Percentiles rank a stretch among this genome's conserved stretches.
These are phyloP conservation scores for Simplicillium sp. DNA, from an alignment of 2,329 filamentous ascomycete genomes.

Conservation along the genomic window DNA sequence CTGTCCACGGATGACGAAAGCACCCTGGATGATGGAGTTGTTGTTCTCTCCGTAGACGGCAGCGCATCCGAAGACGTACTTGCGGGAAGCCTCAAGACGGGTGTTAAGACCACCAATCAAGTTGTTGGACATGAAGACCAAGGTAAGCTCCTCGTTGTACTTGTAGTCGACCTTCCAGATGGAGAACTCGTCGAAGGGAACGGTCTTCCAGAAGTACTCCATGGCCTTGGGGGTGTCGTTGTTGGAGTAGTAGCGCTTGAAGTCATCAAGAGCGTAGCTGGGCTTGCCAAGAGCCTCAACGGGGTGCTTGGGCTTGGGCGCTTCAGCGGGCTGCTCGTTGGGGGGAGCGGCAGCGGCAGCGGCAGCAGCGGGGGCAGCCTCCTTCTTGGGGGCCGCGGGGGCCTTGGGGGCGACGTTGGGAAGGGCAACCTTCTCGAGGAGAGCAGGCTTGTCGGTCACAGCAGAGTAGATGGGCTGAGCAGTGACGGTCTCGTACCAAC, in stretches of 20 bases:
- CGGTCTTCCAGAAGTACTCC: constrained; percentile 98
- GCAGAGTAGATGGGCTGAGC: constrained; percentile 87
- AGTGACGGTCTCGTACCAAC: constrained; percentile 91
- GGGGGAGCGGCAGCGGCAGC: constrained; percentile 23
- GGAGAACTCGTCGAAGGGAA: constrained; percentile 90
- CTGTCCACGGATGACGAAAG: constrained; percentile 89
- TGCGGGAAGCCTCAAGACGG: constrained; percentile 94
- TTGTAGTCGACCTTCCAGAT: constrained; percentile 94
- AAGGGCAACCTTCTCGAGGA: constrained; percentile 75
- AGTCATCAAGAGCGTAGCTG: constrained; percentile 82
- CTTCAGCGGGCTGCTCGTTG: constrained; percentile 29
- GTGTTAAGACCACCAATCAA: constrained; percentile 96
- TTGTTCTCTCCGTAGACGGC: constrained; percentile 87
- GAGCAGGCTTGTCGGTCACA: constrained; percentile 63
- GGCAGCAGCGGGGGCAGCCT: constrained; percentile 35
- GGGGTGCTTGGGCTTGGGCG: constrained; percentile 93
- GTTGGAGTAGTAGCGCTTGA: constrained; percentile 99
- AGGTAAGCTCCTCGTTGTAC: constrained; percentile 96
- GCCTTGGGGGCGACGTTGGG: constrained; percentile 67
- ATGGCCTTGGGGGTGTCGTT: constrained; percentile 75
- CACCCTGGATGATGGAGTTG: constrained; percentile 84
- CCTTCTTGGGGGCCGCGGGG: constrained; percentile 59
- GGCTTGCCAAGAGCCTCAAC: constrained; percentile 75
- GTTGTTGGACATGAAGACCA: constrained; percentile 99
- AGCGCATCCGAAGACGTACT: constrained; percentile 88